phyloP scores from a whole-genome alignment of 305 asterid genomes.

The Withania somnifera region DNA sequence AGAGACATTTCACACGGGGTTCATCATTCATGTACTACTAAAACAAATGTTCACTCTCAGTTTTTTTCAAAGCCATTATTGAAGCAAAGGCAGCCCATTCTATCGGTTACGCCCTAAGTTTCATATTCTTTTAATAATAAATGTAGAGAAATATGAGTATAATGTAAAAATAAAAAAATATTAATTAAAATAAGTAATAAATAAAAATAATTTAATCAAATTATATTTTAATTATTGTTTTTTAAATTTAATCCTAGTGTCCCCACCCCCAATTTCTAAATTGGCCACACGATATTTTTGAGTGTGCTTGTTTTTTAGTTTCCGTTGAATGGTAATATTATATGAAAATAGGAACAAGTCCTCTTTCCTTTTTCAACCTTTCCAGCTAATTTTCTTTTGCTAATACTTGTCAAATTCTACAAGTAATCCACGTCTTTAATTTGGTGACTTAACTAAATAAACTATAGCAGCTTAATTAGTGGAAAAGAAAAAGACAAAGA shows the following conservation, averaged over 20 bases:
- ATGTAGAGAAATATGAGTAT: too few relatives aligned
- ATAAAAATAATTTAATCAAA: too few relatives aligned
- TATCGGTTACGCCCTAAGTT: too few relatives aligned
- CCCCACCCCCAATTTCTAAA: neutral
- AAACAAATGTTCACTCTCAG: neutral
- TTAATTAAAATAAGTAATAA: too few relatives aligned
- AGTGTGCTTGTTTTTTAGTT: neutral
- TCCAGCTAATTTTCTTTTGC: neutral
- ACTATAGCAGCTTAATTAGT: too few relatives aligned
- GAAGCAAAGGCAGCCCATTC: too few relatives aligned
- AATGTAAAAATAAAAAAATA: too few relatives aligned
- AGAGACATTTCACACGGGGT: neutral
- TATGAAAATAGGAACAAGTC: neutral
- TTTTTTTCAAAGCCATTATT: too few relatives aligned
- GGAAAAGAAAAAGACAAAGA: neutral
- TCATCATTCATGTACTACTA: neutral
- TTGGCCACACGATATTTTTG: constrained; percentile 1
- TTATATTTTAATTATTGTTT: too few relatives aligned
- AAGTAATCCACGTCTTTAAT: neutral
- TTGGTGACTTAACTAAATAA: neutral
- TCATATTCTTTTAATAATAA: too few relatives aligned
- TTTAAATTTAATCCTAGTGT: neutral
- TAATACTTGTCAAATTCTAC: neutral
- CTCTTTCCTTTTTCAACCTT: constrained; percentile 14
- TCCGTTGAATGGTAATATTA: neutral